phyloP scores from a whole-genome alignment of 2,329 filamentous ascomycete species.

The Calonectria leucothoes region DNA sequence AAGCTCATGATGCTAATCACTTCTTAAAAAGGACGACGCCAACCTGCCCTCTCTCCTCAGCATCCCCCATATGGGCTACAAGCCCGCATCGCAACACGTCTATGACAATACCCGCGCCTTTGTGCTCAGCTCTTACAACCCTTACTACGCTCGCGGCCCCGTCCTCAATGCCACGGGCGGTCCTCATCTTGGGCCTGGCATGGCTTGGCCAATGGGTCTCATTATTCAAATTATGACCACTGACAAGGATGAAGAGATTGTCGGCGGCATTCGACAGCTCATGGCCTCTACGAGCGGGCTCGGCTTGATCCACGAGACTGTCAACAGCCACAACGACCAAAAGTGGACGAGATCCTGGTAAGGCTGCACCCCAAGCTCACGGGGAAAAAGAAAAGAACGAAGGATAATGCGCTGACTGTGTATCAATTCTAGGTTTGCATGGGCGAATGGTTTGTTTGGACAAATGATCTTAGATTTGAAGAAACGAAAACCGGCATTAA shows the following conservation, averaged over 20 bases:
- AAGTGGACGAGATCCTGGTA: conserved; percentile 52
- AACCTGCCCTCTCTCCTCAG: conserved; percentile 73
- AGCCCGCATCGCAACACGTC: conserved; percentile 66
- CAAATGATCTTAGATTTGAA: conserved; percentile 84
- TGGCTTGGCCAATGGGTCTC: conserved; percentile 90
- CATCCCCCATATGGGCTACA: conserved; percentile 69
- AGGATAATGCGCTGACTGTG: background rate
- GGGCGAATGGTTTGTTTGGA: conserved; percentile 90
- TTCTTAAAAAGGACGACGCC: conserved; percentile 62
- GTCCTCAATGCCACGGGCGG: conserved; percentile 64
- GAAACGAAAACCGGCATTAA: conserved; percentile 76
- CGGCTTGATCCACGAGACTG: conserved; percentile 81
- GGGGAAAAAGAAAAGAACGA: background rate
- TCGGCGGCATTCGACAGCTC: conserved; percentile 68
- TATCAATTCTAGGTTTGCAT: conserved; percentile 81
- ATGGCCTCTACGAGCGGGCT: conserved; percentile 78
- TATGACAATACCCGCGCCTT: conserved; percentile 83
- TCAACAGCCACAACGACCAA: conserved; percentile 47
- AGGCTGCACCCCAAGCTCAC: background rate
- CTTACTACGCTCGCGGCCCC: conserved; percentile 73
- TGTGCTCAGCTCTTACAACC: conserved; percentile 77
- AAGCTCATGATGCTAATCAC: background rate
- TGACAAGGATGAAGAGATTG: conserved; percentile 80
- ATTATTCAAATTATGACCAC: conserved; percentile 84
- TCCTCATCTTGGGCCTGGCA: conserved; percentile 69